These are phyloP conservation scores for Singerocomus inundabilis DNA, from an alignment of 1,284 basidiomycete genomes.

Conservation along the genomic window DNA sequence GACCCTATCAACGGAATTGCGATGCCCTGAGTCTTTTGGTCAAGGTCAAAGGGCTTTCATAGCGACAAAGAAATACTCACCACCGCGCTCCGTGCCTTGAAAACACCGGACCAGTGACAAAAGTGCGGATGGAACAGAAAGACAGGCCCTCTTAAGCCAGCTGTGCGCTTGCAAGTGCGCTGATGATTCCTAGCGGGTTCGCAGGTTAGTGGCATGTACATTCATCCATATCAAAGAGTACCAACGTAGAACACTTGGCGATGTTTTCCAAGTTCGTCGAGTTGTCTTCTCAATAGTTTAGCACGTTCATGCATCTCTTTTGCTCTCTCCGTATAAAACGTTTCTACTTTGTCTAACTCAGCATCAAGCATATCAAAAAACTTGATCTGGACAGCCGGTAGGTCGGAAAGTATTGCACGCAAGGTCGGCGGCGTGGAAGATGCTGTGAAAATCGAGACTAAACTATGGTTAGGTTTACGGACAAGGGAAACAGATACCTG, in stretches of 20 bases:
- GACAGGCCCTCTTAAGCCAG: constrained; percentile 17
- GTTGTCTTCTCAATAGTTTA: constrained; percentile 60
- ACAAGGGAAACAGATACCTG: constrained; percentile 10
- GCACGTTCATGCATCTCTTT: constrained; percentile 60
- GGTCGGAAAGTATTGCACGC: constrained; percentile 48
- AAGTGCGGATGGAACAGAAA: constrained; percentile 9
- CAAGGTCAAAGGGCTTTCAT: not conserved
- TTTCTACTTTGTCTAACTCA: constrained; percentile 80
- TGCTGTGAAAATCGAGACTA: constrained; percentile 4
- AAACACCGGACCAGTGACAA: constrained; percentile 4
- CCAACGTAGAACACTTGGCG: constrained; percentile 63
- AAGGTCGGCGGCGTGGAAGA: constrained; percentile 37
- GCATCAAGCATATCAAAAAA: constrained; percentile 77
- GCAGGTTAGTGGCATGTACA: constrained; percentile 6
- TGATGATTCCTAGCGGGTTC: constrained; percentile 21
- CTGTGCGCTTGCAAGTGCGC: not conserved
- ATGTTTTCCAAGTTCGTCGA: constrained; percentile 74
- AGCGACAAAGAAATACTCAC: constrained; percentile 4
- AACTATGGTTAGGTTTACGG: not conserved
- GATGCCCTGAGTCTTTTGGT: constrained; percentile 2
- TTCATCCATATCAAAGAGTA: constrained; percentile 3
- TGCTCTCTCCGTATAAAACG: constrained; percentile 78
- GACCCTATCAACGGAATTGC: not conserved
- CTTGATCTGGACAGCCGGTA: constrained; percentile 58
- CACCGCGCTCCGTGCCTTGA: not conserved